Evolutionary conservation across 441 rosid genomes (phyloP).

Genomic region (Rhodomyrtus psidioides): DNA sequence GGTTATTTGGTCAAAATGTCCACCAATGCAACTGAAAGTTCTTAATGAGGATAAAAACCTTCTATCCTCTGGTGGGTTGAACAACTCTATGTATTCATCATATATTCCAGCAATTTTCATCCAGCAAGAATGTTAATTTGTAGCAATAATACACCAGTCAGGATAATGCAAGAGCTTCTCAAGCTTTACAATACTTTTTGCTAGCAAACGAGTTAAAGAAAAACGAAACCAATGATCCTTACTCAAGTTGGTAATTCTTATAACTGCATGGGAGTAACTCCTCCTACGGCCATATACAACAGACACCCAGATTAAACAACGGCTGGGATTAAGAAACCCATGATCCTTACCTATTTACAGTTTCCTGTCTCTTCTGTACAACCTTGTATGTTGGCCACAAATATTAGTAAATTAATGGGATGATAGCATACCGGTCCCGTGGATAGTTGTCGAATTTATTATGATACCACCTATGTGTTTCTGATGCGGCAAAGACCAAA

Average conservation of each 20-base stretch:
- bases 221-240: neutral
- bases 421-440: slow-evolving; percentile 29
- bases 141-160: neutral
- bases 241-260: neutral
- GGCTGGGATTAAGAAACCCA: neutral
- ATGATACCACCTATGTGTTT: slow-evolving; percentile 71
- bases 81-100: neutral
- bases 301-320: neutral
- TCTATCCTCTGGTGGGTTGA: neutral
- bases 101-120: neutral
- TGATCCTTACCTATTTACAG: neutral
- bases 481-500: slow-evolving; percentile 53
- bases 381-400: neutral
- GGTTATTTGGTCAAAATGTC: neutral
- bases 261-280: neutral
- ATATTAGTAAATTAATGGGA: slow-evolving; percentile 41
- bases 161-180: neutral
- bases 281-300: neutral
- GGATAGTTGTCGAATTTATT: slow-evolving; percentile 65
- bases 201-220: neutral
- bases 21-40: neutral
- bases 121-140: neutral
- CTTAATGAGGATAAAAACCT: neutral
- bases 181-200: neutral
- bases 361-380: neutral